Base-by-base conservation (phyloP, 768 basidiomycete genomes). In the Termitomyces sp. region DNA sequence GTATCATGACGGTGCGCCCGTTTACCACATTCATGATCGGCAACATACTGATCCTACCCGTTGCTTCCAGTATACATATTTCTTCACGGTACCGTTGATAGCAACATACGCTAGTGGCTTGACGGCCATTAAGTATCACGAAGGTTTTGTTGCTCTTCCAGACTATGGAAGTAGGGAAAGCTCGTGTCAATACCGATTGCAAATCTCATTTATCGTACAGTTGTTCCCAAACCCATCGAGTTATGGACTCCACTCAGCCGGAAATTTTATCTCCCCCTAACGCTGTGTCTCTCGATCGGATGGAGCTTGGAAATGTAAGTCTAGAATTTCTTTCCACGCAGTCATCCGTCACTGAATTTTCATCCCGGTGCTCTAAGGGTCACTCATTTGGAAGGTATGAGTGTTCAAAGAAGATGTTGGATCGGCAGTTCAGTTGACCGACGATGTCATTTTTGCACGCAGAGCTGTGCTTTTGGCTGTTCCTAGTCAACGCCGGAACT, bases 401-500 rank as follows among this genome's bases (percentile, higher is more conserved):
- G 51, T 51, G 32, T 44, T 32, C 12, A 44, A 41, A 12, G 27
- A 32, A 32, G 29, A 41, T 39, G 46, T 43, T 7, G 22, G 9
- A 44, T 31, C 46, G 47, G 42, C n/a, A 20, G 27, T 6, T n/a
- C 3, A 34, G 4, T 27, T 56, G 20, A 51, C 49, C 58, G 59
- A 58, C 32, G n/a, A 59, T 46, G 20, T 31, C 4, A 20, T 24
- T 32, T 39, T n/a, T 6, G 12, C 14, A 5, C 31, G 8, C 57
- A 91, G 91, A 94, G 63, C 76, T 93, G 0, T 93, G 89, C 64
- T 94, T 94, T 68, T 93, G 92, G 91, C 72, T 92, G 13, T 94
- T 90, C 73, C 80, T 94, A 37, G 75, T 92, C 49, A 88, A 88
- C 56, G 75, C 87, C 2, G 75, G 80, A 20, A 76, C 84, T 0